Conservation (phyloP, 768 basidiomycete genomes). For the Lactifluus subvellereus region DNA sequence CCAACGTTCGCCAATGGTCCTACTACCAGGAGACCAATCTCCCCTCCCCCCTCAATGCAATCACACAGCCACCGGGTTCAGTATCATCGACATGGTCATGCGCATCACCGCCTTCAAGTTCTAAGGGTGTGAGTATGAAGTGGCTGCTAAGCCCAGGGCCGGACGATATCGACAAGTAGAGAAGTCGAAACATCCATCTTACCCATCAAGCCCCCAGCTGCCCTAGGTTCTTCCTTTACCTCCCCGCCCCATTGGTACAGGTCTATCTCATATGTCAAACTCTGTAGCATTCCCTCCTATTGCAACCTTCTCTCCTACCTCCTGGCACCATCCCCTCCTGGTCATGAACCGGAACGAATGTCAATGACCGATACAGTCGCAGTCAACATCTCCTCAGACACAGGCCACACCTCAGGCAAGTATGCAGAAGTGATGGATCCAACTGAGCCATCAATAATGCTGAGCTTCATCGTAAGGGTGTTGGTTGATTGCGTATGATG, state of each 20-base stretch:
- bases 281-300: conserved; percentile 66
- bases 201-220: conserved; percentile 48
- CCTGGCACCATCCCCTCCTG: conserved; percentile 46
- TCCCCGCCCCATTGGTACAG: conserved; percentile 61
- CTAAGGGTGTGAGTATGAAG: conserved; percentile 42
- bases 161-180: conserved; percentile 47
- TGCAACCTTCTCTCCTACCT: conserved; percentile 58
- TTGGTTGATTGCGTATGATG: conserved; percentile 8
- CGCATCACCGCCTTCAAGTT: conserved; percentile 48
- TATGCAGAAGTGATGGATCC: too few species aligned
- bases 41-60: conserved; percentile 39
- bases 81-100: conserved; percentile 61
- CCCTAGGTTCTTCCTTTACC: conserved; percentile 63
- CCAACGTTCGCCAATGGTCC: conserved; percentile 22
- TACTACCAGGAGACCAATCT: background rate
- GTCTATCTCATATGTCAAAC: conserved; percentile 37
- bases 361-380: conserved; percentile 40
- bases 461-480: conserved; percentile 29
- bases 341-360: conserved; percentile 45
- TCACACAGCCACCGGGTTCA: conserved; percentile 52
- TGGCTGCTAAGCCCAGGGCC: conserved; percentile 64
- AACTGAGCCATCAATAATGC: conserved; percentile 39
- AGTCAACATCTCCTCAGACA: too few species aligned
- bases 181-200: conserved; percentile 23
- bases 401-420: too few species aligned